A percentile compares a stretch with the other conserved stretches of the same genome.
Conservation (phyloP, 2,329 filamentous ascomycete genomes). For the Pseudocercospora macadamiae region DNA sequence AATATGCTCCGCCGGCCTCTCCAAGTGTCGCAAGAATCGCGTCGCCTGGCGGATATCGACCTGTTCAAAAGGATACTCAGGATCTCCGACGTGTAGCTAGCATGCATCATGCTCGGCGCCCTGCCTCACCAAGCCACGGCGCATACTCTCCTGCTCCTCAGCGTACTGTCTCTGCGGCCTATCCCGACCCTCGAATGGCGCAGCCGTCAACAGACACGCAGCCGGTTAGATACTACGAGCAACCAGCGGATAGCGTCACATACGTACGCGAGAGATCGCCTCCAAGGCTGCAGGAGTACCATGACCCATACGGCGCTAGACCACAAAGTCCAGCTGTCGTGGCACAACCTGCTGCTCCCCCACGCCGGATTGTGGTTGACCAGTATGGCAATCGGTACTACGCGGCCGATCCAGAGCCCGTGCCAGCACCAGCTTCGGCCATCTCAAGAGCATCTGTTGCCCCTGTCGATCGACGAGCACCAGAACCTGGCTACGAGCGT, state of each 20-base stretch:
- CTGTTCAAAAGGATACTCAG: conserved; percentile 47
- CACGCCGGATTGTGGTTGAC: conserved; percentile 73
- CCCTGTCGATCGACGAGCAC: conserved; percentile 34
- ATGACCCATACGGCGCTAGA: conserved; percentile 40
- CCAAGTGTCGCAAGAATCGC: conserved; percentile 44
- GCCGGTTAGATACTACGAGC: conserved; percentile 40
- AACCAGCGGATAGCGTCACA: conserved; percentile 35
- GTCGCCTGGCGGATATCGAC: conserved; percentile 40
- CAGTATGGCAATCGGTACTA: conserved; percentile 81
- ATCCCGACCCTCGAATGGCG: conserved; percentile 43
- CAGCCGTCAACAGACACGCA: conserved; percentile 25
- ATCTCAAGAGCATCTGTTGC: conserved; percentile 57
- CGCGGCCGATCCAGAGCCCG: conserved; percentile 52
- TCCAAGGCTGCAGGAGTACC: conserved; percentile 32
- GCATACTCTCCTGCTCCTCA: conserved; percentile 45
- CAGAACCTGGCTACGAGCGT: conserved; percentile 63
- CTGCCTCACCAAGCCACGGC: conserved; percentile 46
- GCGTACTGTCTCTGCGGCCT: conserved; percentile 47
- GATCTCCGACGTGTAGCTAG: conserved; percentile 53
- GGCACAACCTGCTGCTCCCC: conserved; percentile 50
- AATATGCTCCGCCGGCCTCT: conserved; percentile 43
- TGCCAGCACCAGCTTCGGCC: conserved; percentile 26
- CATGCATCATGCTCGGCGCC: conserved; percentile 50
- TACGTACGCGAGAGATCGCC: conserved; percentile 46
- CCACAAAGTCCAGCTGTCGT: conserved; percentile 46